Percentiles rank a stretch among this genome's conserved stretches.
These are phyloP conservation scores for Pilaira anomala DNA, from an alignment of 192 early-diverging fungal genomes.

Conservation along the genomic window DNA sequence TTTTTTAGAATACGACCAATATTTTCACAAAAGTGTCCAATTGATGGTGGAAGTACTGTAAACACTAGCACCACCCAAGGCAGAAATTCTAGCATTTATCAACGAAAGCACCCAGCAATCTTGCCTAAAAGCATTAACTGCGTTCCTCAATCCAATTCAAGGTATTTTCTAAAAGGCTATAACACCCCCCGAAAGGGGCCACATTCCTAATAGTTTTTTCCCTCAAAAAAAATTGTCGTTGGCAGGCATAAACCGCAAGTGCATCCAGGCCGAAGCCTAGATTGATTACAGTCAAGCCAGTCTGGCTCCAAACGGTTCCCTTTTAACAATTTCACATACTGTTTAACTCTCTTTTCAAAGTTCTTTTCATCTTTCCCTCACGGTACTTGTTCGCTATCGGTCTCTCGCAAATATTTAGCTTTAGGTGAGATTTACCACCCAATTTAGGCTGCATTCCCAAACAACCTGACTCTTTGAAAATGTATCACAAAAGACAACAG, in stretches of 20 bases:
- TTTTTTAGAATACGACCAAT: no score
- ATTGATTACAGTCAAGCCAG: slow-evolving; percentile 46
- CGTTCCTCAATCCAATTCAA: slow-evolving; percentile 56
- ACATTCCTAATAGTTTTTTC: slow-evolving; percentile 54
- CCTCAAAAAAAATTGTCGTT: slow-evolving; percentile 55
- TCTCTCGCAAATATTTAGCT: slow-evolving; percentile 82
- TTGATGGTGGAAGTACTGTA: slow-evolving; percentile 6
- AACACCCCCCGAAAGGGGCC: slow-evolving; percentile 49
- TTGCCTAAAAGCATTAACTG: slow-evolving; percentile 39
- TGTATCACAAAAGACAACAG: slow-evolving; percentile 45
- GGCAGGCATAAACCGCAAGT: slow-evolving; percentile 45
- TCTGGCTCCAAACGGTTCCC: slow-evolving; percentile 67
- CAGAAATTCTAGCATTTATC: not conserved
- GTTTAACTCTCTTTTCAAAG: slow-evolving; percentile 81
- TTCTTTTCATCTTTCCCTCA: slow-evolving; percentile 86
- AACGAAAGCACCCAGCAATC: slow-evolving; percentile 16
- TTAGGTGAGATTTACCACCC: slow-evolving; percentile 79
- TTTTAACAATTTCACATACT: slow-evolving; percentile 83
- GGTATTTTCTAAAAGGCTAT: slow-evolving; percentile 50
- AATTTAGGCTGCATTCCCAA: slow-evolving; percentile 73
- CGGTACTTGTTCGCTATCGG: slow-evolving; percentile 87
- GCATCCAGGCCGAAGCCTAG: slow-evolving; percentile 42
- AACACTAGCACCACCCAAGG: slow-evolving; percentile 52
- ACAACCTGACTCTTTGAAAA: slow-evolving; percentile 71
- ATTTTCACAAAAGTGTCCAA: no score